Conservation (phyloP, 306 rosid species). For the Psophocarpus tetragonolobus region DNA sequence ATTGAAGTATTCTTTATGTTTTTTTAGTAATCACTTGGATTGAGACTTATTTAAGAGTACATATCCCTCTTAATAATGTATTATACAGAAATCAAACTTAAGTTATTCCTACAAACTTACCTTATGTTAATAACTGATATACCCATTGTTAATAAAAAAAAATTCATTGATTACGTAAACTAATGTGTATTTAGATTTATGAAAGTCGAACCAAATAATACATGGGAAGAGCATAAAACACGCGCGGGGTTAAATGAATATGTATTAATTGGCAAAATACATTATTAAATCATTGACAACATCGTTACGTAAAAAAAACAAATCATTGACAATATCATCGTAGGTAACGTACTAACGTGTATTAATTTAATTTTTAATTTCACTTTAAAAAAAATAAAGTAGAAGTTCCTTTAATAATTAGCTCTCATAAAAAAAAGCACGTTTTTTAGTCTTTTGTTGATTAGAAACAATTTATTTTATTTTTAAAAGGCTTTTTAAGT, state of each 20-base stretch:
- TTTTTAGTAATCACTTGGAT: too few relatives aligned
- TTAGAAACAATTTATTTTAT: background rate
- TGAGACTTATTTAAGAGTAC: too few relatives aligned
- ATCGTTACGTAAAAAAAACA: too few relatives aligned
- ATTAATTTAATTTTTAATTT: background rate
- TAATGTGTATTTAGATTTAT: background rate
- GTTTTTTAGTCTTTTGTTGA: background rate
- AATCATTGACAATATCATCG: background rate
- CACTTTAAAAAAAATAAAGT: background rate
- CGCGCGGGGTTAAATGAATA: constrained; percentile 7
- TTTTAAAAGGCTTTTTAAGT: background rate
- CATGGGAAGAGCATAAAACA: background rate
- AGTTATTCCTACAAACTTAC: too few relatives aligned
- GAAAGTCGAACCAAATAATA: background rate
- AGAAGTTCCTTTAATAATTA: background rate
- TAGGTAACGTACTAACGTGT: background rate
- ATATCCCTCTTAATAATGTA: too few relatives aligned
- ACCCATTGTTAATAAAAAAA: too few relatives aligned
- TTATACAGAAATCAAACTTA: too few relatives aligned
- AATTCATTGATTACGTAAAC: too few relatives aligned
- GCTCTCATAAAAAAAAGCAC: background rate
- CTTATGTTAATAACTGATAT: too few relatives aligned
- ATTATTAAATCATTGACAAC: background rate
- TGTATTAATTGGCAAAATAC: background rate
- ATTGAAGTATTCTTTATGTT: too few relatives aligned